Evolutionary conservation across 805 yeast species (phyloP).

Genomic region (Yamadazyma laniorum): DNA sequence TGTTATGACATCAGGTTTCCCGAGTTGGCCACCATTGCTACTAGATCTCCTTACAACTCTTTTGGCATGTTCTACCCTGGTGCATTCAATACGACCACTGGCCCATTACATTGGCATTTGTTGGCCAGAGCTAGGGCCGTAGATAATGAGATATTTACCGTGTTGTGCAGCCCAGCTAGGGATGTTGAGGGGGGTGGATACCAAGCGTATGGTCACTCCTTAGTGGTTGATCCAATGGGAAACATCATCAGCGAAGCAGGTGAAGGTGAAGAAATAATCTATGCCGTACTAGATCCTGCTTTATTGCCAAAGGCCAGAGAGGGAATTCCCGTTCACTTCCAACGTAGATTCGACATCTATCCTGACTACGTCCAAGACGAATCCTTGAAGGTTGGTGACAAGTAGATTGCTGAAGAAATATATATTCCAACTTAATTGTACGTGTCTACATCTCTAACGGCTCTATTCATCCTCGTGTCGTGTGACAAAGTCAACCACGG

Average conservation of each 20-base stretch:
- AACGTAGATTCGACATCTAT: slow-evolving; percentile 42
- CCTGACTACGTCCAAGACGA: slow-evolving; percentile 35
- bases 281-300: slow-evolving; percentile 40
- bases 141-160: slow-evolving; percentile 69
- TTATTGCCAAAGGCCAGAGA: slow-evolving; percentile 41
- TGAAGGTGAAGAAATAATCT: slow-evolving; percentile 43
- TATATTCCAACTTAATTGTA: no score
- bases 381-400: slow-evolving; percentile 26
- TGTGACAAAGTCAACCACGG: slow-evolving; percentile 62
- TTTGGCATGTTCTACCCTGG: slow-evolving; percentile 82
- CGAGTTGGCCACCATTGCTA: slow-evolving; percentile 68
- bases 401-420: slow-evolving; percentile 12
- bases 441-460: no score
- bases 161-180: slow-evolving; percentile 88
- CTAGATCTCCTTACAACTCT: slow-evolving; percentile 55
- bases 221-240: slow-evolving; percentile 44
- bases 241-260: slow-evolving; percentile 45
- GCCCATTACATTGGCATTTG: slow-evolving; percentile 81
- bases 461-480: slow-evolving; percentile 35
- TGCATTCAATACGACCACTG: slow-evolving; percentile 81
- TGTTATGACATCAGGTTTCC: slow-evolving; percentile 83
- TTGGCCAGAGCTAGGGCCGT: slow-evolving; percentile 72
- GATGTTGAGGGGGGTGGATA: slow-evolving; percentile 50
- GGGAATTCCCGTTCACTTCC: slow-evolving; percentile 43
- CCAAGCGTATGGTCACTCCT: slow-evolving; percentile 47